These are phyloP conservation scores for Talaromyces ruber DNA, from an alignment of 495 filamentous ascomycete species.

Conservation along the genomic window DNA sequence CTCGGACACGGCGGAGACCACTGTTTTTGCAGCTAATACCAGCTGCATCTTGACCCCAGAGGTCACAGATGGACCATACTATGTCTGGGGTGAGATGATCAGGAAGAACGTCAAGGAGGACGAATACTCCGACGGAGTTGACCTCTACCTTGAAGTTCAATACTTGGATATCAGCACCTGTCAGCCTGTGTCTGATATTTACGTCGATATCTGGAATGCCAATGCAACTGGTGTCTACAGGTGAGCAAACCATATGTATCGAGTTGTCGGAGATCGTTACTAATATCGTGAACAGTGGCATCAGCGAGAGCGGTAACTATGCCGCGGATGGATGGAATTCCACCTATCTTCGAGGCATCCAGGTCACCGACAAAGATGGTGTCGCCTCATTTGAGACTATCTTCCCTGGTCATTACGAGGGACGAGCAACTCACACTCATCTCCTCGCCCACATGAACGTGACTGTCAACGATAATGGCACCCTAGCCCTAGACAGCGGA, in stretches of 20 bases:
- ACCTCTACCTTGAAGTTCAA: conserved; percentile 37
- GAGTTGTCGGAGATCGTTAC: too few species aligned
- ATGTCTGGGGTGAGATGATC: conserved; percentile 41
- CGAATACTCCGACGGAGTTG: conserved; percentile 31
- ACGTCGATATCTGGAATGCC: too few species aligned
- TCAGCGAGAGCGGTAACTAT: too few species aligned
- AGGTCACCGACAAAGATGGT: conserved; percentile 22
- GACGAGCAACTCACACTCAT: conserved; percentile 52
- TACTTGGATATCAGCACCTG: conserved; percentile 38
- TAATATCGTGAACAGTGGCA: too few species aligned
- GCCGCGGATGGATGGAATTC: too few species aligned
- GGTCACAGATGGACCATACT: conserved; percentile 46
- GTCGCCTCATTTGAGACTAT: conserved; percentile 47
- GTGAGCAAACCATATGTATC: too few species aligned
- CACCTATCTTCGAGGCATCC: too few species aligned
- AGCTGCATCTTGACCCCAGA: conserved; percentile 12
- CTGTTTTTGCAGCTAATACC: too few species aligned
- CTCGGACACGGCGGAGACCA: too few species aligned
- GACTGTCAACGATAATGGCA: conserved; percentile 38
- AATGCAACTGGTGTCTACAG: too few species aligned
- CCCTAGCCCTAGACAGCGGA: conserved; percentile 30
- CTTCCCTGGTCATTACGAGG: conserved; percentile 53
- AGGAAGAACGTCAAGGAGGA: conserved; percentile 36
- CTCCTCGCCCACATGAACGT: conserved; percentile 40
- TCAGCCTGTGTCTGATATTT: conserved; percentile 15